These are phyloP conservation scores for Pseudogymnoascus sp. DNA, from an alignment of 2,329 filamentous ascomycete species.

Conservation along the genomic window DNA sequence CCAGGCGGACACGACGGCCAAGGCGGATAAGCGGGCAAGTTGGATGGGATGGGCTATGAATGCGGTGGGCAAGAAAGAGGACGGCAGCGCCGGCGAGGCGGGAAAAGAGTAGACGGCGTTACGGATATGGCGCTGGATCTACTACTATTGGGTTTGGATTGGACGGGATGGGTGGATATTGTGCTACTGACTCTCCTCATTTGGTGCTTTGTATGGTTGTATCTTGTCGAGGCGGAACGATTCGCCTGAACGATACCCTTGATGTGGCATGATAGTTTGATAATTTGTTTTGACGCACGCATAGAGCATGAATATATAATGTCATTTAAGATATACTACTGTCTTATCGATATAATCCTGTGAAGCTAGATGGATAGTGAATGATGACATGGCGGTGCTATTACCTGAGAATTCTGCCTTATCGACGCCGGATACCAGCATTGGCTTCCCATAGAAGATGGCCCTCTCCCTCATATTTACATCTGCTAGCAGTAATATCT, in stretches of 20 bases:
- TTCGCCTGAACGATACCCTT: neutral
- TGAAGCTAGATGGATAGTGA: neutral
- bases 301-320: slow-evolving; percentile 8
- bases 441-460: neutral
- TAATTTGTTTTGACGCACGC: slow-evolving; percentile 1
- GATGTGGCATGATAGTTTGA: slow-evolving; percentile 4
- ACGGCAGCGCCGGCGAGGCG: slow-evolving; percentile 10
- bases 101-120: slow-evolving; percentile 9
- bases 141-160: slow-evolving; percentile 1
- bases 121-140: slow-evolving; percentile 7
- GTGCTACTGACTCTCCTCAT: slow-evolving; percentile 7
- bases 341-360: neutral
- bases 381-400: neutral
- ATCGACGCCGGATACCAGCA: neutral
- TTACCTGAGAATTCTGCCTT: neutral
- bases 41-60: slow-evolving; percentile 54
- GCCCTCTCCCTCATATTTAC: neutral
- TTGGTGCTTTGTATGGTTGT: slow-evolving; percentile 5
- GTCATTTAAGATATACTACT: neutral
- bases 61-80: slow-evolving; percentile 26
- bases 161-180: neutral
- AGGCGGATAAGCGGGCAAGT: slow-evolving; percentile 52
- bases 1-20: slow-evolving; percentile 45
- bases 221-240: slow-evolving; percentile 5
- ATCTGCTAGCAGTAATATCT: neutral